Conservation (phyloP, 495 filamentous ascomycete species). For the Evernia prunastri region DNA sequence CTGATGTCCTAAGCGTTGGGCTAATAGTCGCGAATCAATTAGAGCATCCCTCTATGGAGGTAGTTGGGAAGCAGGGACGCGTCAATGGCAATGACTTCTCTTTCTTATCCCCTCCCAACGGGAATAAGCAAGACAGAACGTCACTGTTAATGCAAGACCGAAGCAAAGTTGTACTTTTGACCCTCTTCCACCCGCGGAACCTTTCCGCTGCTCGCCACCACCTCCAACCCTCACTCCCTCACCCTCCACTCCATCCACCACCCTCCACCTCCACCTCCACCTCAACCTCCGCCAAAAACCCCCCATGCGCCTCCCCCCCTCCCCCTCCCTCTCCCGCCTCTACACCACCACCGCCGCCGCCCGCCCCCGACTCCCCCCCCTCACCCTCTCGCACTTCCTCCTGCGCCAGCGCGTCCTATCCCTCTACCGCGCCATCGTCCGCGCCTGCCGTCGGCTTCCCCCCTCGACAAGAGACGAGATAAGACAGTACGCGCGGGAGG, state of each 20-base stretch:
- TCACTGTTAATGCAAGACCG: no score
- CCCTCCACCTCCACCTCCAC: no score
- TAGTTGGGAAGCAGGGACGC: neutral
- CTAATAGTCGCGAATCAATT: neutral
- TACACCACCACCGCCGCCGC: conserved; percentile 3
- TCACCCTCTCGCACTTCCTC: conserved; percentile 28
- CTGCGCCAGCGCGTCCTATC: conserved; percentile 24
- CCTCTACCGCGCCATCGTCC: conserved; percentile 27
- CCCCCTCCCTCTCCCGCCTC: conserved; percentile 3
- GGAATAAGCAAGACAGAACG: no score
- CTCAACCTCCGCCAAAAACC: no score
- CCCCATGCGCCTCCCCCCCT: neutral
- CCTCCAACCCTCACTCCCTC: neutral
- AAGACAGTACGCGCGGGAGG: conserved; percentile 60
- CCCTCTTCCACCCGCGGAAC: neutral
- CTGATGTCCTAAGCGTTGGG: neutral
- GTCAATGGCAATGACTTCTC: no score
- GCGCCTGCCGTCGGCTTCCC: conserved; percentile 32
- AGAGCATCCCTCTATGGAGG: neutral
- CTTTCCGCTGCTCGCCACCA: neutral
- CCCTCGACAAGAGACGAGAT: conserved; percentile 57
- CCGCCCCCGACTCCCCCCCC: conserved; percentile 1
- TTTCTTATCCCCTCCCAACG: no score
- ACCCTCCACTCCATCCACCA: neutral
- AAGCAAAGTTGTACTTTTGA: no score